Conservation (phyloP, 352 stramenopile genomes). For the Phytopythium oedochilum region DNA sequence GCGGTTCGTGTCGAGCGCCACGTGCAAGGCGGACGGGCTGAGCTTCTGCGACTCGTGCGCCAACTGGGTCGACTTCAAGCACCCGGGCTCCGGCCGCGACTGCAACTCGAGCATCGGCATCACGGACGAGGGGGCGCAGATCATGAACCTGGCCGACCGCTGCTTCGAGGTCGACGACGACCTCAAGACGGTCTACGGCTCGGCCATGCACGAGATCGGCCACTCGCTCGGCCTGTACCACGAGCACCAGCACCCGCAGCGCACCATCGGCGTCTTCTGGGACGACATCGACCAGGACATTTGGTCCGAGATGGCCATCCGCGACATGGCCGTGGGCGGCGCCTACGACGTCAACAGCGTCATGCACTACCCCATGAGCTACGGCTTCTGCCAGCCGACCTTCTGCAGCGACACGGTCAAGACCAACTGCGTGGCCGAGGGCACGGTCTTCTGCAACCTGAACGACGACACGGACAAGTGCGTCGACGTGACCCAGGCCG, state of each 20-base stretch:
- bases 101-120: slow-evolving; percentile 80
- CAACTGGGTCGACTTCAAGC: slow-evolving; percentile 77
- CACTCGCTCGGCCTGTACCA: slow-evolving; percentile 77
- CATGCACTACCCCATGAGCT: slow-evolving; percentile 79
- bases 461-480: slow-evolving; percentile 59
- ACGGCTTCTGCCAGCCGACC: slow-evolving; percentile 70
- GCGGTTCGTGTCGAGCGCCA: slow-evolving; percentile 51
- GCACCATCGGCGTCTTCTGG: slow-evolving; percentile 67
- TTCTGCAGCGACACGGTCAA: slow-evolving; percentile 35
- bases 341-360: slow-evolving; percentile 66
- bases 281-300: slow-evolving; percentile 68
- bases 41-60: slow-evolving; percentile 59
- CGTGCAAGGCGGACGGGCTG: slow-evolving; percentile 41
- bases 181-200: slow-evolving; percentile 69
- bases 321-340: slow-evolving; percentile 57
- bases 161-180: slow-evolving; percentile 74
- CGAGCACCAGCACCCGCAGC: slow-evolving; percentile 75
- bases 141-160: slow-evolving; percentile 70
- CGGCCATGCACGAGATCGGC: slow-evolving; percentile 81
- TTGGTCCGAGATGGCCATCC: slow-evolving; percentile 69
- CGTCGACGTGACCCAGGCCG: slow-evolving; percentile 42
- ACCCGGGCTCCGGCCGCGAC: slow-evolving; percentile 60
- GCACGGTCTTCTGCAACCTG: slow-evolving; percentile 66
- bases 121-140: slow-evolving; percentile 50
- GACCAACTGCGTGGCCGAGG: slow-evolving; percentile 42